A percentile compares a stretch with the other conserved stretches of the same genome.
These are phyloP conservation scores for Castanea sativa DNA, from an alignment of 306 rosid genomes.

Conservation along the genomic window DNA sequence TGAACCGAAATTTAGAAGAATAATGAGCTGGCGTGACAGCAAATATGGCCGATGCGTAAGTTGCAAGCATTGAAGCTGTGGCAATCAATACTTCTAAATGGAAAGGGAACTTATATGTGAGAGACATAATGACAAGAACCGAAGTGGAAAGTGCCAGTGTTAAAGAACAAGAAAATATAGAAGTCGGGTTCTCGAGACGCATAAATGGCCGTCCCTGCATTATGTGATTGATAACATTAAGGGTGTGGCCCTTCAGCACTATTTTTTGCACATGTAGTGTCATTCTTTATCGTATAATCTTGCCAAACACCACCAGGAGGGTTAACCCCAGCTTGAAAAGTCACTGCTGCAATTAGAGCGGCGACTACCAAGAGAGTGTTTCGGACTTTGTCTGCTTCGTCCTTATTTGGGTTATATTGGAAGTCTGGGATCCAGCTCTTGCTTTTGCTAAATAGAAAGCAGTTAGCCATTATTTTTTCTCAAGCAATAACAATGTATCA, in stretches of 20 bases:
- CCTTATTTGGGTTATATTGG: conserved; percentile 9
- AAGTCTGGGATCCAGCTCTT: conserved; percentile 11
- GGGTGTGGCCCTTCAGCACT: too few relatives aligned
- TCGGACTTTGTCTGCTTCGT: background rate
- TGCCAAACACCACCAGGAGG: conserved; percentile 55
- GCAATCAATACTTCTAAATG: conserved; percentile 16
- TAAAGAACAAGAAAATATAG: conserved; percentile 24
- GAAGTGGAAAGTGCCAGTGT: conserved; percentile 37
- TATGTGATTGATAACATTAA: background rate
- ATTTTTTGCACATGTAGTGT: too few relatives aligned
- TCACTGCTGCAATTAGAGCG: conserved; percentile 34
- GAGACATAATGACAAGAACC: conserved; percentile 15
- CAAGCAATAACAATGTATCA: too few relatives aligned
- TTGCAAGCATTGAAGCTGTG: conserved; percentile 22
- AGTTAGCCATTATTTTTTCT: too few relatives aligned
- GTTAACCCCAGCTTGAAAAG: conserved; percentile 41
- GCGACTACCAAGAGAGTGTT: conserved; percentile 27
- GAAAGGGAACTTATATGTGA: conserved; percentile 30
- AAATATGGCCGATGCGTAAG: conserved; percentile 28
- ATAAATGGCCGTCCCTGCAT: conserved; percentile 22
- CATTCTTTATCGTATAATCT: background rate
- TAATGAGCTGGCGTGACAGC: conserved; percentile 23
- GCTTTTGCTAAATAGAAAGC: too few relatives aligned
- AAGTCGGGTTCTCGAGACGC: background rate
- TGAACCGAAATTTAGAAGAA: conserved; percentile 7